Evolutionary conservation across 116 monocot genomes (phyloP).

Genomic region (Phalaenopsis hybrid): DNA sequence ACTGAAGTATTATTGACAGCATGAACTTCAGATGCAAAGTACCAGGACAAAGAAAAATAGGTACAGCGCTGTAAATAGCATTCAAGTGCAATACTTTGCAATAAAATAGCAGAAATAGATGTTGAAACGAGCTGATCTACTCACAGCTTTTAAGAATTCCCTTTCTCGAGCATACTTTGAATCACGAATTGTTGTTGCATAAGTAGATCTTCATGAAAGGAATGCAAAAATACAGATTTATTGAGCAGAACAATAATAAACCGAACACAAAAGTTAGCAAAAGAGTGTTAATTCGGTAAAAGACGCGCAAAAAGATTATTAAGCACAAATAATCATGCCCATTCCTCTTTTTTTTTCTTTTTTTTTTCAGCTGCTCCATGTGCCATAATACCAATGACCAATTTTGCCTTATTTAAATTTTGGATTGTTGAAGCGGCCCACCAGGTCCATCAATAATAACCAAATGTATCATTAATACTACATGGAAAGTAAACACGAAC

Average conservation of each 20-base stretch:
- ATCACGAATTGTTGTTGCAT: conserved; percentile 90
- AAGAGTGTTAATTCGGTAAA: neutral
- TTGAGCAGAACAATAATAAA: neutral
- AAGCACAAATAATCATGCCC: neutral
- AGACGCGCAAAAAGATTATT: neutral
- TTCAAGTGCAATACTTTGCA: neutral
- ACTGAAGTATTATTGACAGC: neutral
- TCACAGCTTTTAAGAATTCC: conserved; percentile 83
- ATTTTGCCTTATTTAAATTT: neutral
- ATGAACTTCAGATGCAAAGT: neutral
- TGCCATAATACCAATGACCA: neutral
- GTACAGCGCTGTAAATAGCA: neutral
- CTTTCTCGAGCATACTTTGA: conserved; percentile 85
- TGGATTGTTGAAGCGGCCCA: neutral
- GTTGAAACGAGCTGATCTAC: conserved; percentile 6
- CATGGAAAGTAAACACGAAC: neutral
- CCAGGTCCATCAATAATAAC: neutral
- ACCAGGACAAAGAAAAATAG: neutral
- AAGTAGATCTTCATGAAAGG: conserved; percentile 60
- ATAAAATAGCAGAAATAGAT: neutral
- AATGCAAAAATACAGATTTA: neutral
- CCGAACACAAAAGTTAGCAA: conserved; percentile 6
- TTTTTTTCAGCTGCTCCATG: neutral
- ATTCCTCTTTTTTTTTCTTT: neutral
- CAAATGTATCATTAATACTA: neutral